Conservation (phyloP, 2,329 filamentous ascomycete genomes). For the Graphiopsis chlorocephala region DNA sequence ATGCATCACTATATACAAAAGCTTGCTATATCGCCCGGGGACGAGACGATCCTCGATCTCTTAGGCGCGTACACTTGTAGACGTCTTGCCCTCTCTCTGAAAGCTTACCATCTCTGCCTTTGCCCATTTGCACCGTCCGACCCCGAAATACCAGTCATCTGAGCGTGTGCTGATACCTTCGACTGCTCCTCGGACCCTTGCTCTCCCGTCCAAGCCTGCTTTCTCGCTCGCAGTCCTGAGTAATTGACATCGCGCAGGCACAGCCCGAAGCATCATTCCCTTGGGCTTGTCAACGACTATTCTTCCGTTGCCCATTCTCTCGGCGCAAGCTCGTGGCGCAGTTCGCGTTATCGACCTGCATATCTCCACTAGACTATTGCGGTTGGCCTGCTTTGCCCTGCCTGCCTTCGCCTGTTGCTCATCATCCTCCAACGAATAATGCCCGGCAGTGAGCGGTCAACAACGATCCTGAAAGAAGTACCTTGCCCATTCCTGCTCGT, state of each 20-base stretch:
- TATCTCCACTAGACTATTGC: constrained; percentile 8
- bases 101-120: constrained; percentile 6
- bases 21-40: constrained; percentile 13
- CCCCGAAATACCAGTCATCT: constrained; percentile 5
- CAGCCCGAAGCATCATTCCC: constrained; percentile 3
- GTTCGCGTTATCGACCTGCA: constrained; percentile 12
- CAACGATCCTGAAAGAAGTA: background rate
- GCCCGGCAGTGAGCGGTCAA: constrained; percentile 1
- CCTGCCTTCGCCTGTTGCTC: background rate
- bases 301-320: background rate
- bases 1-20: constrained; percentile 16
- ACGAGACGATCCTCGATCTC: background rate
- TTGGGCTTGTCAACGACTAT: background rate
- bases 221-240: background rate
- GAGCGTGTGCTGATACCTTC: background rate
- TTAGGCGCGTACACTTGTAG: constrained; percentile 8
- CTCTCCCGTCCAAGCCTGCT: background rate
- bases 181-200: background rate
- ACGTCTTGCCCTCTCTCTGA: background rate
- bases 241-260: constrained; percentile 5
- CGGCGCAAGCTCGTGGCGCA: constrained; percentile 4
- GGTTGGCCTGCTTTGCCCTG: background rate
- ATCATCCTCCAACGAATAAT: background rate
- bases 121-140: background rate
- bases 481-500: background rate